Evolutionary conservation across 2,329 filamentous ascomycete species (phyloP), one percentile per base, ranked within the genome.

Genomic region (Penicillium sp.): DNA sequence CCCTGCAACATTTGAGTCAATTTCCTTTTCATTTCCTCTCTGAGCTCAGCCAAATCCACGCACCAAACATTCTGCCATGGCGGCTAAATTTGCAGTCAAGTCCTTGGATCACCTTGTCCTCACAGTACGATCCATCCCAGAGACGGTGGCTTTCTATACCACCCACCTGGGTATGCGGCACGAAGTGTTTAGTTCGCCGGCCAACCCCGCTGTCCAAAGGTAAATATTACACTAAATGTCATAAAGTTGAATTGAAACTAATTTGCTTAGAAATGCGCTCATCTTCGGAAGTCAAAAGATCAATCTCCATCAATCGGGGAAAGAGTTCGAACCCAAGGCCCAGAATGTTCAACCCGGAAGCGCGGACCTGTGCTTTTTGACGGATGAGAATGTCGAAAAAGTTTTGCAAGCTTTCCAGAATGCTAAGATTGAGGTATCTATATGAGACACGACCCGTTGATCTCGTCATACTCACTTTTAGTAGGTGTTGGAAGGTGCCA

Each of bases 61-160:
- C 37, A 26, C n/a, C 22, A n/a, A 57, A 16, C 46, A 52, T 51
- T 51, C 26, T 35, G 14, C 10, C 37, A 64, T 67, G 68, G 51
- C 66, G 2, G 59, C 55, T 11, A 70, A 58, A 55, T 67, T 71
- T 22, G 46, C 63, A 11, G 76, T 81, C 61, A 79, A 75, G 54
- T 81, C 84, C 8, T 76, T 88, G 14, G 85, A 88, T 71, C 86
- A 88, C 65, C 73, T 88, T 8, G 85, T 88, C 61, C 78, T 88
- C 19, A 88, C 86, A 1, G 85, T 85, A 62, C 75, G 76, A 42
- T 80, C 80, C 59, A 78, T 87, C 4, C 70, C 78, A 5, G 74
- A 74, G 10, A 85, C 84, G 0, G 76, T 82, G 33, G 67, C 76
- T 38, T 88, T 85, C 79, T 88, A 88, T 75, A 80, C 79, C 1